These are phyloP conservation scores for Aspergillus awamori DNA, from an alignment of 2,329 filamentous ascomycete genomes.

Conservation along the genomic window DNA sequence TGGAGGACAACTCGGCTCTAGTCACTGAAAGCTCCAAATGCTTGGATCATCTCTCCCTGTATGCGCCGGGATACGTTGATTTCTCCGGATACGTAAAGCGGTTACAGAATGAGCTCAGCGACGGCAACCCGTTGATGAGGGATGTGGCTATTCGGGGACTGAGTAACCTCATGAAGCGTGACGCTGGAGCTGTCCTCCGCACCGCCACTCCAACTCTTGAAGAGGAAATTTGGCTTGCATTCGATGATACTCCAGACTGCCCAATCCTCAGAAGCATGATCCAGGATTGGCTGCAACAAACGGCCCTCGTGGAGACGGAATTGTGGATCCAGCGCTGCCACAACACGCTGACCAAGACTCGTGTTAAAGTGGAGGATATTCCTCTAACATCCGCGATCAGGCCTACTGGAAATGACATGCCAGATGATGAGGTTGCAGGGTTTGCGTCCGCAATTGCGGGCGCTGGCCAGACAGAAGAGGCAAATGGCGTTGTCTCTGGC, in stretches of 20 bases:
- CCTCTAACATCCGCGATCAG: conserved; percentile 41
- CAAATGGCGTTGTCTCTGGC: conserved; percentile 57
- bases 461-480: conserved; percentile 60
- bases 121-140: conserved; percentile 68
- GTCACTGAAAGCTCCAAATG: conserved; percentile 79
- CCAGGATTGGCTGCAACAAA: conserved; percentile 90
- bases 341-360: conserved; percentile 83
- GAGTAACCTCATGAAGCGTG: conserved; percentile 92
- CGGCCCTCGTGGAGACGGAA: conserved; percentile 75
- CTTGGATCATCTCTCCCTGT: conserved; percentile 87
- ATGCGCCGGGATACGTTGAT: conserved; percentile 84
- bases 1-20: conserved; percentile 70
- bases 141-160: conserved; percentile 84
- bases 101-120: conserved; percentile 76
- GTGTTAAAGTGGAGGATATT: conserved; percentile 62
- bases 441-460: conserved; percentile 77
- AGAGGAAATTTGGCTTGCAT: conserved; percentile 85
- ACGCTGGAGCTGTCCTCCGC: conserved; percentile 78
- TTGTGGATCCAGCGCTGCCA: conserved; percentile 91
- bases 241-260: conserved; percentile 76
- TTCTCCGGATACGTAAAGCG: conserved; percentile 81
- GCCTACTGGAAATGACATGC: conserved; percentile 70
- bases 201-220: conserved; percentile 79
- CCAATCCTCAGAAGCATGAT: conserved; percentile 84
- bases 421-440: conserved; percentile 95